phyloP scores from a whole-genome alignment of 2,329 filamentous ascomycete species.

The Tolypocladium pustulatum region DNA sequence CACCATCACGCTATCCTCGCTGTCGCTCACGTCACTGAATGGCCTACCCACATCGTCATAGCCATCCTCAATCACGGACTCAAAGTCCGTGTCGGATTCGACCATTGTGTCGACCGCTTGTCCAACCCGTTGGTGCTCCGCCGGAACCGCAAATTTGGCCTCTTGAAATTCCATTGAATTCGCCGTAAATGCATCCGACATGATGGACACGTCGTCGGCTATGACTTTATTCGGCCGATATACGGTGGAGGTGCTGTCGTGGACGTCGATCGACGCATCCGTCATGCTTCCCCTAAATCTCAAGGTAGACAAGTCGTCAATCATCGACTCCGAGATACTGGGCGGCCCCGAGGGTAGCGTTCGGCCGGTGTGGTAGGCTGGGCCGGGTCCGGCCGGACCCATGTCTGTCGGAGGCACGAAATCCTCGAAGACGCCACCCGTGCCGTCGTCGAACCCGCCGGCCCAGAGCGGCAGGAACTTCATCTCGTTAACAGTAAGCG shows the following conservation, averaged over 20 bases:
- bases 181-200: slow-evolving; percentile 24
- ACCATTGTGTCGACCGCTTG: slow-evolving; percentile 13
- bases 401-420: slow-evolving; percentile 29
- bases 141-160: slow-evolving; percentile 23
- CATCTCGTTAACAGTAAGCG: slow-evolving; percentile 45
- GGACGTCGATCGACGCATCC: slow-evolving; percentile 24
- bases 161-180: slow-evolving; percentile 20
- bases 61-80: neutral
- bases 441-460: slow-evolving; percentile 41
- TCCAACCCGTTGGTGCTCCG: slow-evolving; percentile 15
- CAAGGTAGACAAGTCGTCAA: slow-evolving; percentile 23
- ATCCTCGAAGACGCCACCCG: slow-evolving; percentile 36
- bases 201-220: slow-evolving; percentile 20
- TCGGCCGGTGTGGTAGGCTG: slow-evolving; percentile 33
- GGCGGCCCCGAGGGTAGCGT: slow-evolving; percentile 24
- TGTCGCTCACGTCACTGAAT: slow-evolving; percentile 5
- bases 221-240: slow-evolving; percentile 20
- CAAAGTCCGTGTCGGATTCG: slow-evolving; percentile 7
- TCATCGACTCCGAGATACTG: slow-evolving; percentile 22
- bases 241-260: slow-evolving; percentile 29
- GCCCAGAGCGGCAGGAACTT: slow-evolving; percentile 57
- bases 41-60: slow-evolving; percentile 1
- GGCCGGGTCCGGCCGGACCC: slow-evolving; percentile 35
- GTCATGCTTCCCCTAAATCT: slow-evolving; percentile 21
- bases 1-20: slow-evolving; percentile 6